Percentiles rank a stretch among this genome's conserved stretches.
phyloP scores from a whole-genome alignment of 495 filamentous ascomycete genomes.

The Achaetomiella virescens region DNA sequence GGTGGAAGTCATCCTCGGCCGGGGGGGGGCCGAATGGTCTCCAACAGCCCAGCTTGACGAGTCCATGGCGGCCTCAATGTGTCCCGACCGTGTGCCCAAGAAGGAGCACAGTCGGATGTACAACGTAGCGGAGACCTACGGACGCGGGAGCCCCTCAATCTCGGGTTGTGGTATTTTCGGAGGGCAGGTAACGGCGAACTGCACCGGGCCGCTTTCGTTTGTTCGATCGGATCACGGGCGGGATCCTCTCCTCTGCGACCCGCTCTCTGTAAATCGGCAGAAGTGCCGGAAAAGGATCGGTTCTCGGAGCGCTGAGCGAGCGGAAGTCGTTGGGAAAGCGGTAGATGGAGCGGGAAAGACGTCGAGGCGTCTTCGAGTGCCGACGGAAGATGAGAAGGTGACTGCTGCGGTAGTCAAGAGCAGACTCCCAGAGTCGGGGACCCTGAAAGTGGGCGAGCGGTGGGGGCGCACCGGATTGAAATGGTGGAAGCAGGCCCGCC shows the following conservation, averaged over 20 bases:
- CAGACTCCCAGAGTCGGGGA: slow-evolving; percentile 11
- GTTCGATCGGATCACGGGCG: background rate
- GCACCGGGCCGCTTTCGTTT: background rate
- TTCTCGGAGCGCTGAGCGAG: background rate
- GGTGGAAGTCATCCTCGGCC: slow-evolving; percentile 49
- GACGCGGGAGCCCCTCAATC: too few relatives aligned
- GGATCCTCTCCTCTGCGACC: background rate
- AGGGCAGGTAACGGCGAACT: background rate
- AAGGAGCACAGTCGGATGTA: too few relatives aligned
- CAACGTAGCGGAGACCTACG: too few relatives aligned
- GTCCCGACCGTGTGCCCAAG: too few relatives aligned
- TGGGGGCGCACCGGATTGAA: slow-evolving; percentile 11
- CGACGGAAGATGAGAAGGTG: background rate
- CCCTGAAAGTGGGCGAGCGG: slow-evolving; percentile 2
- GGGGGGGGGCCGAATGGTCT: slow-evolving; percentile 39
- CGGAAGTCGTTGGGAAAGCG: background rate
- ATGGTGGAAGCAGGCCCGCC: slow-evolving; percentile 9
- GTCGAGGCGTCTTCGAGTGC: background rate
- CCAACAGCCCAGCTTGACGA: slow-evolving; percentile 43
- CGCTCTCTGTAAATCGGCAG: background rate
- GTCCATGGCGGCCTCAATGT: slow-evolving; percentile 41
- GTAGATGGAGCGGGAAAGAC: background rate
- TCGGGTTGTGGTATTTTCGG: too few relatives aligned
- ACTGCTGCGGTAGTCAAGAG: background rate
- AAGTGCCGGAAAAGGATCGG: background rate